Evolutionary conservation across 768 basidiomycete species (phyloP), one percentile per base, ranked within the genome.

Genomic region (Ramaria sp.): DNA sequence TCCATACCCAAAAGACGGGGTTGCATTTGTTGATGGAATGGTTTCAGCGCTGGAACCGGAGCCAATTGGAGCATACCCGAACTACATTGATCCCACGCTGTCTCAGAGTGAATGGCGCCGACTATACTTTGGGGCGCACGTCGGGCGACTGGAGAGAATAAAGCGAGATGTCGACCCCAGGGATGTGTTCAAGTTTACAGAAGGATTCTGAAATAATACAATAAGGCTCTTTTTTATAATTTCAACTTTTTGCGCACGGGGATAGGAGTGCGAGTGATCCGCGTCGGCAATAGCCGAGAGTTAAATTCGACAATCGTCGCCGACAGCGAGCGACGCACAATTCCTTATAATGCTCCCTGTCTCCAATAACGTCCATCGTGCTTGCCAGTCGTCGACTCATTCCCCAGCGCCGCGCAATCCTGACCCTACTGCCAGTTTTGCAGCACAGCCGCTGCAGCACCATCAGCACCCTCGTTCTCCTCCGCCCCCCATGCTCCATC

Each of bases 1-100:
- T 2, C 75, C 75, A 0, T 78, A 70, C 62, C 77, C 78, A 1
- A 49, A 59, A 4, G 62, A 64, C 12, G 78, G 75, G 0, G 71
- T 77, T 52, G 60, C 64, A 0, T 75, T 78, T 58, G 58, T 79
- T 3, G 68, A 76, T 54, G 70, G 71, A 66, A 61, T 61, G 68
- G 54, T 54, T 18, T 50, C 42, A 18, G 52, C 57, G 44, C 36
- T 63, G 32, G 41, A 24, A 9, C 28, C 57, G 6, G 56, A 56
- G 39, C 48, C 57, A 1, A 8, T 28, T 0, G 55, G 70, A 6
- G 69, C 72, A 12, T 75, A 77, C 57, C 63, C 70, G 3, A 75
- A 73, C 57, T 76, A 76, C 54, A 66, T 73, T n/a, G 73, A 75
- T 56, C 62, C 13, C 62, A 74, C 56, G 67, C 42, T 72, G 30